These are phyloP conservation scores for Alectoria sarmentosa DNA, from an alignment of 495 filamentous ascomycete genomes.

Conservation along the genomic window DNA sequence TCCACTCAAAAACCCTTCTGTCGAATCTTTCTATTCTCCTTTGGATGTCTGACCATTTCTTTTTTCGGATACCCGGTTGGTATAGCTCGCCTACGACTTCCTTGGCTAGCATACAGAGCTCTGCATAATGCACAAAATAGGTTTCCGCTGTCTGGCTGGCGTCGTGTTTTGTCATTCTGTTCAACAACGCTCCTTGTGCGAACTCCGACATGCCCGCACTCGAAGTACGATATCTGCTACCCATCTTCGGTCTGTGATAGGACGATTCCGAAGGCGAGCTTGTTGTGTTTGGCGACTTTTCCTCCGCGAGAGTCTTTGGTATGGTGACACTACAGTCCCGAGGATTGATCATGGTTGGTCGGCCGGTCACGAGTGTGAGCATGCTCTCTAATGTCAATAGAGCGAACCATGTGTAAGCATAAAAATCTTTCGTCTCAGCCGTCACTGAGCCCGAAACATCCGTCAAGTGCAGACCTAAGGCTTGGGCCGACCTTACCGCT, in stretches of 20 bases:
- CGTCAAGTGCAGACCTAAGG: constrained; percentile 54
- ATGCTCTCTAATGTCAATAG: constrained; percentile 51
- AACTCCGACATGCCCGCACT: not conserved
- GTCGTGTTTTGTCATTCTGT: constrained; percentile 5
- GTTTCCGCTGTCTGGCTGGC: constrained; percentile 33
- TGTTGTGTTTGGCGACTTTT: constrained; percentile 18
- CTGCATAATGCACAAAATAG: constrained; percentile 44
- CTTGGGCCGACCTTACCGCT: constrained; percentile 49
- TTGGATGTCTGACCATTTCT: constrained; percentile 55
- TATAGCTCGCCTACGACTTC: constrained; percentile 53
- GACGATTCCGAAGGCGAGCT: constrained; percentile 3
- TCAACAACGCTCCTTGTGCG: constrained; percentile 1
- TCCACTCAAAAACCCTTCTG: constrained; percentile 48
- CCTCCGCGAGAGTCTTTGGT: constrained; percentile 31
- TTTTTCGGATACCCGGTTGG: constrained; percentile 44
- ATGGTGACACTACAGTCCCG: constrained; percentile 49
- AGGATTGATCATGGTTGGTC: constrained; percentile 50
- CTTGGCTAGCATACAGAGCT: constrained; percentile 46
- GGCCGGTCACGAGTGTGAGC: constrained; percentile 52
- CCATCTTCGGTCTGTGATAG: not conserved
- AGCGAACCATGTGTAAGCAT: constrained; percentile 56
- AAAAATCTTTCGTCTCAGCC: constrained; percentile 47
- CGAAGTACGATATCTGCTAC: not conserved
- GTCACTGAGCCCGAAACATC: constrained; percentile 44
- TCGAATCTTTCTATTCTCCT: constrained; percentile 46